Conservation (phyloP, 2,329 filamentous ascomycete species). For the Ceratocystis cubensis region DNA sequence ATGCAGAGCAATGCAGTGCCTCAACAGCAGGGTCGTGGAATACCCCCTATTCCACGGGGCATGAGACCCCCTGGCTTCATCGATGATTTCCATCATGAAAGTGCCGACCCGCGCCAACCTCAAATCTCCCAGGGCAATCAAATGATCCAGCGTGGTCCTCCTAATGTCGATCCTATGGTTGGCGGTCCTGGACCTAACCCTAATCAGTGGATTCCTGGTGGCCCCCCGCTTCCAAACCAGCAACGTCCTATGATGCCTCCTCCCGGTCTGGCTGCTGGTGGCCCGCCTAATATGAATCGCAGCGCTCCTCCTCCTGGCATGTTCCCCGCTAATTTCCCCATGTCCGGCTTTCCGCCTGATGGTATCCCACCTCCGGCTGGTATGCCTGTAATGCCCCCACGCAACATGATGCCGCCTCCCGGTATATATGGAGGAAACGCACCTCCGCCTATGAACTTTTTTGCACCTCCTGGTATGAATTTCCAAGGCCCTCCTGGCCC, state of each 20-base stretch:
- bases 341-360: constrained; percentile 27
- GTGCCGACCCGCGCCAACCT: constrained; percentile 33
- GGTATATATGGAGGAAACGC: constrained; percentile 42
- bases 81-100: constrained; percentile 41
- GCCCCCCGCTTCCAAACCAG: constrained; percentile 28
- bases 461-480: constrained; percentile 36
- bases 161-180: constrained; percentile 46
- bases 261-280: constrained; percentile 38
- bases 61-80: constrained; percentile 41
- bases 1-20: constrained; percentile 23
- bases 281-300: constrained; percentile 26
- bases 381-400: constrained; percentile 39
- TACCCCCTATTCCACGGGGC: constrained; percentile 27
- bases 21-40: constrained; percentile 18
- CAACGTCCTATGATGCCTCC: constrained; percentile 43
- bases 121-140: constrained; percentile 49
- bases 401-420: constrained; percentile 46
- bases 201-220: constrained; percentile 36
- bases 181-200: constrained; percentile 31
- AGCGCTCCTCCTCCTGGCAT: constrained; percentile 44
- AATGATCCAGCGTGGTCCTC: constrained; percentile 51
- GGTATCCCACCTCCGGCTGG: constrained; percentile 32
- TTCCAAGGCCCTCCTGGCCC: constrained; percentile 42
- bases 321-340: constrained; percentile 50
- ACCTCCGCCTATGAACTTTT: constrained; percentile 36